A percentile compares a stretch with the other conserved stretches of the same genome.
Conservation (phyloP, 805 yeast species). For the Candida vartiovaarae region DNA sequence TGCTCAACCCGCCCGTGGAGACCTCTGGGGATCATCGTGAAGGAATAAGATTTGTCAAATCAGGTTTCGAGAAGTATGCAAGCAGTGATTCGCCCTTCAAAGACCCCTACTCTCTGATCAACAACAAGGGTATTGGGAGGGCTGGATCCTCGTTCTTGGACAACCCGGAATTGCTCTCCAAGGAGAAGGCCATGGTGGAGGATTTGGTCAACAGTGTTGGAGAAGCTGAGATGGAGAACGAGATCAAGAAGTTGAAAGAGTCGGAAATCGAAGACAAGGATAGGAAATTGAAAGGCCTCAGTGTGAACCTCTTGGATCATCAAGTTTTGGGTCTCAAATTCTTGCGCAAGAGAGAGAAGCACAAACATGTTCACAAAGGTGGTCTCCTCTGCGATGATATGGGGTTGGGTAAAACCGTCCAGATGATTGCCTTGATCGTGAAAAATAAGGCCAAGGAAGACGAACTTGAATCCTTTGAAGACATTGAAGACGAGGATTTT, state of each 20-base stretch:
- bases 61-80: constrained; percentile 16
- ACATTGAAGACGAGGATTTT: constrained; percentile 3
- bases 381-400: constrained; percentile 80
- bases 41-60: constrained; percentile 4
- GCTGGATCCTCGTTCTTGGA: constrained; percentile 17
- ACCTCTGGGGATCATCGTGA: constrained; percentile 6
- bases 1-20: constrained; percentile 6
- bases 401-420: constrained; percentile 88
- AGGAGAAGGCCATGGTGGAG: constrained; percentile 11
- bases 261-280: constrained; percentile 16
- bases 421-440: constrained; percentile 54
- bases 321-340: constrained; percentile 40
- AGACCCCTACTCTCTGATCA: constrained; percentile 18
- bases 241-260: constrained; percentile 7
- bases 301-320: constrained; percentile 36
- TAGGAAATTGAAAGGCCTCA: constrained; percentile 29
- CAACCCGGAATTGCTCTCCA: constrained; percentile 3
- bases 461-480: constrained; percentile 5
- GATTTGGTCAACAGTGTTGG: constrained; percentile 10
- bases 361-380: constrained; percentile 30
- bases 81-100: constrained; percentile 17
- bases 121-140: constrained; percentile 11
- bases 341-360: constrained; percentile 31
- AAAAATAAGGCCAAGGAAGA: constrained; percentile 22
- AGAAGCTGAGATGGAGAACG: constrained; percentile 13